Percentiles rank a stretch among this genome's conserved stretches.
These are phyloP conservation scores for Scalesia atractyloides DNA, from an alignment of 129 eudicot genomes.

Conservation along the genomic window DNA sequence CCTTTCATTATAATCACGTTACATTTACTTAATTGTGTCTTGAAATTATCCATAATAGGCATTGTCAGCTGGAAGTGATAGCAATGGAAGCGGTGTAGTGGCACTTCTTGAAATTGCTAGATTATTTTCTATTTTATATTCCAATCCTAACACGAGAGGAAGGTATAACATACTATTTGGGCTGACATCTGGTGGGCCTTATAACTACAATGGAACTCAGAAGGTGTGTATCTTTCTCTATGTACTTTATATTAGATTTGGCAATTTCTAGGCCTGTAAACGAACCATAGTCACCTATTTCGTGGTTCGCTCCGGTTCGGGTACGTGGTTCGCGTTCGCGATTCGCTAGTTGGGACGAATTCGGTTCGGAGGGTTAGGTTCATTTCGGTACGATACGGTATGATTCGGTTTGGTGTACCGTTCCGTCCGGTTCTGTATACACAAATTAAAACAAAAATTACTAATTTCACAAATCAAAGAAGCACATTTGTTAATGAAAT, in stretches of 20 bases:
- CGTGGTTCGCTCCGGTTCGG: too few relatives aligned
- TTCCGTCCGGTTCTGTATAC: too few relatives aligned
- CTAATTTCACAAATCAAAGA: too few relatives aligned
- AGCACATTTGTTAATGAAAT: too few relatives aligned
- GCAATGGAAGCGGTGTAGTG: constrained; percentile 97
- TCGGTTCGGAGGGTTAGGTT: too few relatives aligned
- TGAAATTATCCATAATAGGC: constrained; percentile 47
- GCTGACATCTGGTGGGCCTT: constrained; percentile 98
- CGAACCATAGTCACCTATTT: too few relatives aligned
- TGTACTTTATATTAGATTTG: constrained; percentile 3
- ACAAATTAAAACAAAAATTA: too few relatives aligned
- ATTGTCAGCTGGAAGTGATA: constrained; percentile 90
- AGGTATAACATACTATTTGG: constrained; percentile 94
- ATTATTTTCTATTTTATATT: constrained; percentile 75
- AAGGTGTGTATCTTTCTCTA: constrained; percentile 52
- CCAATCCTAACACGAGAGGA: constrained; percentile 93
- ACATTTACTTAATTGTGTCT: background rate
- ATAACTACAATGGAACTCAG: constrained; percentile 92
- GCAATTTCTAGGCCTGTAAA: background rate
- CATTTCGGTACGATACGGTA: too few relatives aligned
- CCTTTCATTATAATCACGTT: constrained; percentile 10
- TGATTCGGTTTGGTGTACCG: too few relatives aligned
- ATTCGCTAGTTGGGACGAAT: too few relatives aligned
- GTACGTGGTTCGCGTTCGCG: too few relatives aligned
- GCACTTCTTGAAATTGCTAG: constrained; percentile 97